Percentiles rank a stretch among this genome's conserved stretches.
phyloP scores from a whole-genome alignment of 1,284 basidiomycete species.

The Ceratobasidium sp. region DNA sequence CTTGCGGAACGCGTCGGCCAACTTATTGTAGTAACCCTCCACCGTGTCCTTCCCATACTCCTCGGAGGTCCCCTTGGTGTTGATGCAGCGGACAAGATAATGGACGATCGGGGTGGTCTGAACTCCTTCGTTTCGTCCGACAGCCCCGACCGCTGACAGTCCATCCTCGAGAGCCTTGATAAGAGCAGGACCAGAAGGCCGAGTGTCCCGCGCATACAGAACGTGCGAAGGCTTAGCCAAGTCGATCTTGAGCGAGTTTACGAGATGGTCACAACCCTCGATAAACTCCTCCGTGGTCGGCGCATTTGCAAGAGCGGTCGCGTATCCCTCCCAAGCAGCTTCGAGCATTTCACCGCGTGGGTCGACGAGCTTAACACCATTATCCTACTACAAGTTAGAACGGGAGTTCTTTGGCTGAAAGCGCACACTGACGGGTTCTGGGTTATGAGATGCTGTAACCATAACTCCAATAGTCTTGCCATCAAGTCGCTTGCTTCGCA shows the following conservation, averaged over 20 bases:
- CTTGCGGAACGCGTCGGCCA: constrained; percentile 86
- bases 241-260: constrained; percentile 80
- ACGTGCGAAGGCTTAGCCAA: constrained; percentile 80
- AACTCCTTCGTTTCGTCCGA: constrained; percentile 78
- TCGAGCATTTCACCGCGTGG: constrained; percentile 99
- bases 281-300: constrained; percentile 77
- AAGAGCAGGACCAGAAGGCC: constrained; percentile 88
- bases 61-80: constrained; percentile 81
- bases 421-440: constrained; percentile 75
- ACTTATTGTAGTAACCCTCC: constrained; percentile 88
- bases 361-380: constrained; percentile 98
- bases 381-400: constrained; percentile 72
- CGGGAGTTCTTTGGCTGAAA: constrained; percentile 13
- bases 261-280: constrained; percentile 70
- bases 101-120: constrained; percentile 96
- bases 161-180: constrained; percentile 87
- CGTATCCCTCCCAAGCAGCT: constrained; percentile 90
- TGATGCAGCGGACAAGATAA: constrained; percentile 92
- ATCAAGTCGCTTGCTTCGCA: constrained; percentile 89
- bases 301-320: constrained; percentile 92
- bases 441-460: constrained; percentile 99
- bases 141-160: constrained; percentile 73
- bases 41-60: constrained; percentile 86
- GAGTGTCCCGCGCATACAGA: constrained; percentile 93
- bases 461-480: constrained; percentile 96